Base-by-base conservation (phyloP, 441 rosid species). In the Theobroma grandiflorum region DNA sequence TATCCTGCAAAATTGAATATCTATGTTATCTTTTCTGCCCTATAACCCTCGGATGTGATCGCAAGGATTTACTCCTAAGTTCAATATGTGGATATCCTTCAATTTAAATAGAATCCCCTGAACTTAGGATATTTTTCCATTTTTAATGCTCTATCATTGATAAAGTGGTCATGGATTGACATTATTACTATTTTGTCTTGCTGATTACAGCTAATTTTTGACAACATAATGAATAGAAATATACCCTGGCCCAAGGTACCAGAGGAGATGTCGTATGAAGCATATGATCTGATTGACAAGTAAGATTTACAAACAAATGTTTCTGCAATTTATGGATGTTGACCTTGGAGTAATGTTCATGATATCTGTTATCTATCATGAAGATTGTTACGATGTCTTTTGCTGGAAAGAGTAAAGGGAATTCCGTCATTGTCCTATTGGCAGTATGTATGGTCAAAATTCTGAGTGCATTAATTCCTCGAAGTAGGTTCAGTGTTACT, bases 191-290 rank as follows among this genome's bases (percentile, higher is more conserved):
- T 74, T 57, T 45, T 38, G 20, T 43, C 77, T 50, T 68, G 55
- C 75, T 62, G 69, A 8, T 82, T 88, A 90, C 94, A 97, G 99
- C 92, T 87, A 90, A 91, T 97, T 84, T 95, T 97, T 79, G 99
- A 93, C 85, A 97, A 92, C 78, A 93, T 97, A 80, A 90, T 97
- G 91, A 97, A 97, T 84, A 91, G 95, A 89, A 95, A 95, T 83
- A 93, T 95, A 84, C 96, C 97, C 53, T 95, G 99, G 99, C 99
- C 99, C 8, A 90, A 79, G 85, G 84, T 92, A 76, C 98, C 96
- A 1, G 98, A 94, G 53, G 99, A 93, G 84, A 84, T 97, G 84
- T 88, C 92, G 80, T 84, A 79, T 76, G 96, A 95, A 81, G 98
- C 98, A 74, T 80, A 82, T 71, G 96, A 97, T 88, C 80, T 97